Conservation (phyloP, 2,329 filamentous ascomycete genomes). For the Lecanosticta acicola region DNA sequence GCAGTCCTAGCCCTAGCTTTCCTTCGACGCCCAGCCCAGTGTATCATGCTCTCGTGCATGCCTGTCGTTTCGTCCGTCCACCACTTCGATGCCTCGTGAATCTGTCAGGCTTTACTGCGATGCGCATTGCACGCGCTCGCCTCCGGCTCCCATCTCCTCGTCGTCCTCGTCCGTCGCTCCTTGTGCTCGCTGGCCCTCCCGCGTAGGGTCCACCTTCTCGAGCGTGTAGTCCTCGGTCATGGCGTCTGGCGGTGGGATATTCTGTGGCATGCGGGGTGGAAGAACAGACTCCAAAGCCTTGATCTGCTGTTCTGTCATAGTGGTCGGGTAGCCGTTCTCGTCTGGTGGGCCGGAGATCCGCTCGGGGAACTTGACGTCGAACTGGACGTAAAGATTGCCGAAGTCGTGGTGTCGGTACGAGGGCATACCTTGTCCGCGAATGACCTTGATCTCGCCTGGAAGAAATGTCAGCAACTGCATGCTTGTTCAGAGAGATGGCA, state of each 20-base stretch:
- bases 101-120: constrained; percentile 61
- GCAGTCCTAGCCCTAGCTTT: background rate
- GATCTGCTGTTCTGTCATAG: constrained; percentile 60
- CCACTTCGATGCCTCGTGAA: constrained; percentile 8
- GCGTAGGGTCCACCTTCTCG: constrained; percentile 69
- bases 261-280: constrained; percentile 62
- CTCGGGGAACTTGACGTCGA: constrained; percentile 91
- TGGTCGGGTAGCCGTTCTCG: constrained; percentile 37
- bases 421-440: constrained; percentile 96
- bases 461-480: constrained; percentile 17
- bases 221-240: constrained; percentile 89
- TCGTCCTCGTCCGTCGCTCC: constrained; percentile 59
- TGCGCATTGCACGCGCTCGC: constrained; percentile 78
- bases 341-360: constrained; percentile 36
- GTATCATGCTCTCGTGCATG: constrained; percentile 1
- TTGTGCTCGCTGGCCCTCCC: constrained; percentile 57
- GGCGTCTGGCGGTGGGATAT: constrained; percentile 67
- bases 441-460: constrained; percentile 81
- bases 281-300: constrained; percentile 76
- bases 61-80: constrained; percentile 1
- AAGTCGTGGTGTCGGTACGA: constrained; percentile 90
- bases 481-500: background rate
- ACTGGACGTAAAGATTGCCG: constrained; percentile 95
- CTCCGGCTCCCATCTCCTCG: constrained; percentile 57
- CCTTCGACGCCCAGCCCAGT: background rate